A percentile compares a stretch with the other conserved stretches of the same genome.
phyloP scores from a whole-genome alignment of 306 rosid genomes.

The Phaseolus lunatus region DNA sequence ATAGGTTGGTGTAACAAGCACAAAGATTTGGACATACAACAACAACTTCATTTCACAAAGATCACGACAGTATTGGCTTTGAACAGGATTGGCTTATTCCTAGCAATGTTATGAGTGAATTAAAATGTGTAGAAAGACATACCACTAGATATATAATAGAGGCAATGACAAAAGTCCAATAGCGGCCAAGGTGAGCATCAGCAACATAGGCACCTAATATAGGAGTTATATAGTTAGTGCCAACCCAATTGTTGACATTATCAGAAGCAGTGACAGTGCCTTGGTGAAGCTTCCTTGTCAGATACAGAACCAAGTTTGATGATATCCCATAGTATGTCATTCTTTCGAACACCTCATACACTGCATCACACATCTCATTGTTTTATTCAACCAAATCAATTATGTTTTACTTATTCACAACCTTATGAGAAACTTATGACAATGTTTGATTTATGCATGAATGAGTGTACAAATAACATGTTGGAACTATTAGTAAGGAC shows the following conservation, averaged over 20 bases:
- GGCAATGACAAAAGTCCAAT: slow-evolving; percentile 67
- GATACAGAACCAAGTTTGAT: slow-evolving; percentile 63
- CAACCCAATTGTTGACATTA: slow-evolving; percentile 75
- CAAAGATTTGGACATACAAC: too few species aligned
- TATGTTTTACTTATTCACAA: not conserved
- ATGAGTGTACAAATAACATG: not conserved
- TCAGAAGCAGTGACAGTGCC: slow-evolving; percentile 65
- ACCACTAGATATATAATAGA: slow-evolving; percentile 58
- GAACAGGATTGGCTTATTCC: too few species aligned
- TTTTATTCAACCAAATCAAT: not conserved
- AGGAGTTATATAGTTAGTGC: slow-evolving; percentile 69
- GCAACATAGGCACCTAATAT: slow-evolving; percentile 79
- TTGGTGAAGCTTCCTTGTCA: slow-evolving; percentile 66
- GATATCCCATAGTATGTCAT: slow-evolving; percentile 76
- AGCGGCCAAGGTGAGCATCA: slow-evolving; percentile 80
- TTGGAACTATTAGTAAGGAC: too few species aligned
- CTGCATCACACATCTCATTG: slow-evolving; percentile 41
- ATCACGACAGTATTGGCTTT: too few species aligned
- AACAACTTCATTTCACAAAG: too few species aligned
- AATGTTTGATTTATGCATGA: not conserved
- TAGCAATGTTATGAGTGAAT: too few species aligned
- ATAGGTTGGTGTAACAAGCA: too few species aligned
- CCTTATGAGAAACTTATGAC: not conserved
- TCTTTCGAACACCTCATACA: slow-evolving; percentile 72
- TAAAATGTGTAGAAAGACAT: slow-evolving; percentile 1